Evolutionary conservation across 1,284 basidiomycete genomes (phyloP).

Genomic region (Irpex lacteus): DNA sequence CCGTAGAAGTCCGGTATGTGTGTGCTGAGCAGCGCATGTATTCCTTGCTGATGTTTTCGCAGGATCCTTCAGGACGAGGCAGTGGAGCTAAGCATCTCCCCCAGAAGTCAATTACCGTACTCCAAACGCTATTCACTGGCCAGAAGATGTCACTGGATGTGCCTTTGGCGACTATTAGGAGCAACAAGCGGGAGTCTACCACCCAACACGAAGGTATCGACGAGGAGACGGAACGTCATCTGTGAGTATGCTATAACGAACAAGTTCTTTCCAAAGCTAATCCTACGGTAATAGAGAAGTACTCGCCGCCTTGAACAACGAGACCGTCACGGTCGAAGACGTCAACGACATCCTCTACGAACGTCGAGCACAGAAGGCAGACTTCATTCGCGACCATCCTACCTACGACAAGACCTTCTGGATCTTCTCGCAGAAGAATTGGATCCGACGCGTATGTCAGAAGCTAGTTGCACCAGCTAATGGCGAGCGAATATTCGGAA

Average conservation of each 20-base stretch:
- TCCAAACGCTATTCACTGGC: slow-evolving; percentile 70
- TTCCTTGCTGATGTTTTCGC: slow-evolving; percentile 3
- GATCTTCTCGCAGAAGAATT: slow-evolving; percentile 83
- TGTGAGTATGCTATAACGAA: slow-evolving; percentile 43
- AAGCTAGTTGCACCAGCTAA: slow-evolving; percentile 80
- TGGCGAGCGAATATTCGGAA: slow-evolving; percentile 84
- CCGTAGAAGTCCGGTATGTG: slow-evolving; percentile 11
- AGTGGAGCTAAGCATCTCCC: slow-evolving; percentile 45
- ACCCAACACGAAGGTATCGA: slow-evolving; percentile 41
- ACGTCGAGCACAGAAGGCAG: slow-evolving; percentile 77
- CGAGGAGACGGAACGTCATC: slow-evolving; percentile 68
- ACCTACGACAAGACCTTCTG: slow-evolving; percentile 91
- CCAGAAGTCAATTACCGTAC: slow-evolving; percentile 52
- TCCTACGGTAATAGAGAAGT: slow-evolving; percentile 48
- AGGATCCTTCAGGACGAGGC: slow-evolving; percentile 15
- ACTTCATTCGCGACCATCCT: slow-evolving; percentile 89
- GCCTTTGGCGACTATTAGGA: slow-evolving; percentile 55
- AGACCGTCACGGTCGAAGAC: slow-evolving; percentile 46
- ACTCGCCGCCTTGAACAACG: slow-evolving; percentile 58
- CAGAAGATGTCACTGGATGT: slow-evolving; percentile 55
- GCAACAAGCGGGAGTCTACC: slow-evolving; percentile 42
- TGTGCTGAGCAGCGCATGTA: too few relatives aligned
- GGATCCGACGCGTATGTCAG: slow-evolving; percentile 79
- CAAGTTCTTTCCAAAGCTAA: not conserved
- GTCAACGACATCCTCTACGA: slow-evolving; percentile 67